phyloP scores from a whole-genome alignment of 2,329 filamentous ascomycete genomes.

The Monosporascus ibericus region DNA sequence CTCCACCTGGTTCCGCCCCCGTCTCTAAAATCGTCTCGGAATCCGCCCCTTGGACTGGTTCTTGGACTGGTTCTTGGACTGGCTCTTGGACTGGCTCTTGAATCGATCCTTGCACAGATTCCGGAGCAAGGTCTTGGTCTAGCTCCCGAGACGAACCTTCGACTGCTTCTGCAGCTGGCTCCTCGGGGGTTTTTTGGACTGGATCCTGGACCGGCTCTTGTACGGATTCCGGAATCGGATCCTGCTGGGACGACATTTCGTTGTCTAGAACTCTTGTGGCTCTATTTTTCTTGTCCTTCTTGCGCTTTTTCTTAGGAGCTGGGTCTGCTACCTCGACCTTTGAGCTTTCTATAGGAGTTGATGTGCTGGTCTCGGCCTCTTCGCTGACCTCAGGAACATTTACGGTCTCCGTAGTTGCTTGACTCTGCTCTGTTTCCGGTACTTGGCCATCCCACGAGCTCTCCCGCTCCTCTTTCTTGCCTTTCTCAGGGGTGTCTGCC shows the following conservation, averaged over 20 bases:
- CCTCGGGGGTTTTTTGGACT: not conserved
- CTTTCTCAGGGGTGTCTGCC: not conserved
- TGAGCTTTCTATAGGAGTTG: not conserved
- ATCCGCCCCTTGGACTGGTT: not conserved
- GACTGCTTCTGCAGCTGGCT: not conserved
- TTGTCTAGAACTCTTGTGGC: conserved; percentile 7
- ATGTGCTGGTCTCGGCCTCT: not conserved
- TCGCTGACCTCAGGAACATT: not conserved
- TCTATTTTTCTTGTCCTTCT: conserved; percentile 29
- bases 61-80: no score
- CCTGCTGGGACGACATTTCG: not conserved
- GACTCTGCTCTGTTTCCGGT: not conserved
- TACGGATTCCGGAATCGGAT: not conserved
- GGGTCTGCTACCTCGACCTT: conserved; percentile 8
- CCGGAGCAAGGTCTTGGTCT: not conserved
- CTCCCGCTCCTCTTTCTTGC: not conserved
- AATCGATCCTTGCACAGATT: not conserved
- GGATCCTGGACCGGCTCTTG: not conserved
- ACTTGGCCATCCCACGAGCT: not conserved
- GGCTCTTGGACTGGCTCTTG: not conserved
- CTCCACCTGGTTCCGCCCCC: no score
- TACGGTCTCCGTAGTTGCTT: not conserved
- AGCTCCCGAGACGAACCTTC: not conserved
- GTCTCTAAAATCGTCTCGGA: not conserved
- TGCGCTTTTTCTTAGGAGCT: conserved; percentile 22